Evolutionary conservation across 2,329 filamentous ascomycete genomes (phyloP), one percentile per base, ranked within the genome.

Genomic region (Fusarium sp.): DNA sequence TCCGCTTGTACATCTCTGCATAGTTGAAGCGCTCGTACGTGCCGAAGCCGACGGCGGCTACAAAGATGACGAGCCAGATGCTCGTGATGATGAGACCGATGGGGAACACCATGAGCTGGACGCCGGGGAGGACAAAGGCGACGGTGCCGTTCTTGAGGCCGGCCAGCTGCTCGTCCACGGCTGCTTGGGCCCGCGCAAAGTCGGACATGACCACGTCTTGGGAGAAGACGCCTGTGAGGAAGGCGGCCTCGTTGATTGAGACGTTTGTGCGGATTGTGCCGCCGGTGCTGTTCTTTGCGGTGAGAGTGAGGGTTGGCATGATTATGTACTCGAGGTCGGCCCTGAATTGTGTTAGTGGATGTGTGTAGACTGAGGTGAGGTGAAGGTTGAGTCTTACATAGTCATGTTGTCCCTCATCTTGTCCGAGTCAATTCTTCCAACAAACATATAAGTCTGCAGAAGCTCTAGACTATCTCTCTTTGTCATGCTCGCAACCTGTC

Each of bases 171-270:
- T 85, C 80, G 67, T 87, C 81, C 20, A 90, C 87, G 36, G 87
- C 86, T 20, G 85, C 80, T 69, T 86, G 82, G 27, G 89, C 89
- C 57, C 83, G 74, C 51, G 83, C 80, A 40, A 87, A 84, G 59
- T 85, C 82, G 67, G 89, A 91, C 77, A 87, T 81, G 77, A 90
- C 80, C 16, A 88, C 83, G 64, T 88, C 84, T 58, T 87, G 82
- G 62, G 92, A 89, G 81, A 94, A 94, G 75, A 93, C 88, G 60
- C 93, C 93, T 16, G 88, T 89, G 42, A 94, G 88, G 75, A 94
- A 95, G 8, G 89, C 87, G 17, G 92, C 92, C 80, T 94, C 91
- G 81, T 92, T 91, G 68, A 89, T 87, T 11, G 92, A 92, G 59
- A 94, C 88, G 36, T 89, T 91, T 58, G 92, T 92, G 76, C 84